Evolutionary conservation across 1,284 basidiomycete species (phyloP).

Genomic region (Vanrija sp.): DNA sequence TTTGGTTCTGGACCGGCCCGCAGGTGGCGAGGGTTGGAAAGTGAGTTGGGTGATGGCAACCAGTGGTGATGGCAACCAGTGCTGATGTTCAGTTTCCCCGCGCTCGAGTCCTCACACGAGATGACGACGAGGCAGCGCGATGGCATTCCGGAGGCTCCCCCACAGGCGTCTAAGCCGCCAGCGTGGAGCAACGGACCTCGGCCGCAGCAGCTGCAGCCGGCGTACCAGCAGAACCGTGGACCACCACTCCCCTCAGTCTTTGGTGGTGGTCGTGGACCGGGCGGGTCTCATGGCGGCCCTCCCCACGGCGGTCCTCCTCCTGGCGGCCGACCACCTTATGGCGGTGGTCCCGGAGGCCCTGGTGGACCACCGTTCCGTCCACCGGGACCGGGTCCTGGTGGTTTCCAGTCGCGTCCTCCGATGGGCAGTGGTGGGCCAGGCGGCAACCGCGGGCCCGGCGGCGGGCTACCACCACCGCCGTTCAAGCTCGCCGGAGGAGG

Average conservation of each 20-base stretch:
- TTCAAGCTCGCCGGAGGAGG: constrained; percentile 10
- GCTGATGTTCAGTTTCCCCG: constrained; percentile 7
- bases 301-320: too few species aligned
- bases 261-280: background rate
- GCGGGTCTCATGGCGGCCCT: too few species aligned
- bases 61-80: background rate
- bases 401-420: background rate
- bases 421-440: background rate
- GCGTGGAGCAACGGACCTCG: constrained; percentile 2
- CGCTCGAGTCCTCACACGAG: constrained; percentile 39
- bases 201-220: background rate
- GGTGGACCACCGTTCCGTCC: background rate
- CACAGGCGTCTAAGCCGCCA: background rate
- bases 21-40: constrained; percentile 75
- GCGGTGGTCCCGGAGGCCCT: background rate
- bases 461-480: constrained; percentile 3
- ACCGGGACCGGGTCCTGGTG: background rate
- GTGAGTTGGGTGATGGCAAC: constrained; percentile 52
- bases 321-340: background rate
- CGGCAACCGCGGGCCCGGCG: background rate
- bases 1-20: constrained; percentile 71
- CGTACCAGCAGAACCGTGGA: background rate
- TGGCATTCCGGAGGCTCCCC: background rate
- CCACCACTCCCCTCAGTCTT: background rate
- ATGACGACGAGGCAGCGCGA: constrained; percentile 32